A percentile compares a stretch with the other conserved stretches of the same genome.
Evolutionary conservation across 345 rosid species (phyloP).

Genomic region (Pseudoturritis turrita): DNA sequence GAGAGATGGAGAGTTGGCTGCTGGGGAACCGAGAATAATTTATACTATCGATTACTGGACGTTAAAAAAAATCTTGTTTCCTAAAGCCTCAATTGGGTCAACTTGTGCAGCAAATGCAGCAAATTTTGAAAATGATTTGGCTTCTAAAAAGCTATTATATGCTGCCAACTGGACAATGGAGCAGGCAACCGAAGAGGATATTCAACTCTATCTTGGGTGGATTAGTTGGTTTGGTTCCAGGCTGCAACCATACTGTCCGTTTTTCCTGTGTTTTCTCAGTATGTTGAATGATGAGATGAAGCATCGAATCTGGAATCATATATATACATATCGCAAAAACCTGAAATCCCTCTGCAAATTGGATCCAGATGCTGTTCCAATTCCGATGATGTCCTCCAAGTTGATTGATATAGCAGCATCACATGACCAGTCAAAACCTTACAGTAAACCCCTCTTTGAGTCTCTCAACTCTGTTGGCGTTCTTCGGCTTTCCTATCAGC

Average conservation of each 20-base stretch:
- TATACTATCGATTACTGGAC: constrained; percentile 37
- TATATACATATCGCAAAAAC: constrained; percentile 36
- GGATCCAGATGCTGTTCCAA: constrained; percentile 42
- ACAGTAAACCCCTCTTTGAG: constrained; percentile 35
- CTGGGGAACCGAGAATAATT: constrained; percentile 14
- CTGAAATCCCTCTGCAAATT: constrained; percentile 39
- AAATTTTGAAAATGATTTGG: constrained; percentile 29
- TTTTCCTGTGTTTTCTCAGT: constrained; percentile 41
- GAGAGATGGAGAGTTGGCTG: constrained; percentile 24
- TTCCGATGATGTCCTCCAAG: constrained; percentile 61
- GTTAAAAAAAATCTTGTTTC: constrained; percentile 37
- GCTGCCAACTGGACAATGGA: constrained; percentile 83
- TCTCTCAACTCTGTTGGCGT: constrained; percentile 55
- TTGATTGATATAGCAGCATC: constrained; percentile 46
- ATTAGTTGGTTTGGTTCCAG: constrained; percentile 64
- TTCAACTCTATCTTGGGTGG: constrained; percentile 60
- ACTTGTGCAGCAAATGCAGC: background rate
- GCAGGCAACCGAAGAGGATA: constrained; percentile 74
- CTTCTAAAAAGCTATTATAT: constrained; percentile 51
- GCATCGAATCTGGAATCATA: constrained; percentile 73
- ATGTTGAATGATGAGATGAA: constrained; percentile 46
- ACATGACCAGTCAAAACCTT: constrained; percentile 26
- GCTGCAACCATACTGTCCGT: constrained; percentile 38
- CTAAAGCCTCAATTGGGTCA: constrained; percentile 35
- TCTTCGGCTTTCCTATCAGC: constrained; percentile 61